A percentile compares a stretch with the other conserved stretches of the same genome.
Evolutionary conservation across 805 yeast species (phyloP).

Genomic region (Candida broadrunensis): DNA sequence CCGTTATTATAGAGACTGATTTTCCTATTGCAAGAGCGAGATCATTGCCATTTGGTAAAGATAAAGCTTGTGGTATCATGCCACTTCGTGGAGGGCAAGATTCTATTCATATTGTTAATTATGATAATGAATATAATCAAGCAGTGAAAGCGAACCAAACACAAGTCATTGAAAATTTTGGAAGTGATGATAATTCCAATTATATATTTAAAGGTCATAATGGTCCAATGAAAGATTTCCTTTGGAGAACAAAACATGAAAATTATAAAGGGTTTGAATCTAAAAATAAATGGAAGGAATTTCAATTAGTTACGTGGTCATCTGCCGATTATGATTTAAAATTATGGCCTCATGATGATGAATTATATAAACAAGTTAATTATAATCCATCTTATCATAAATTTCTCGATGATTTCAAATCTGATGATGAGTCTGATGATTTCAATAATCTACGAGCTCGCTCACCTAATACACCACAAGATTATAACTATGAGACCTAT

Average conservation of each 20-base stretch:
- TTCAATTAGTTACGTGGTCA: slow-evolving; percentile 92
- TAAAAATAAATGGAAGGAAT: slow-evolving; percentile 69
- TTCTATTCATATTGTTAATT: slow-evolving; percentile 54
- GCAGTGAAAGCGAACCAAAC: slow-evolving; percentile 24
- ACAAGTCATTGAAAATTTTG: slow-evolving; percentile 13
- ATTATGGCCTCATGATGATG: slow-evolving; percentile 65
- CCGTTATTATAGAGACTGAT: slow-evolving; percentile 60
- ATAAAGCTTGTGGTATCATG: slow-evolving; percentile 75
- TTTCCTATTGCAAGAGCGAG: slow-evolving; percentile 91
- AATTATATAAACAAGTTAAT: slow-evolving; percentile 32
- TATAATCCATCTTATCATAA: slow-evolving; percentile 27
- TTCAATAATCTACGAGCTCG: slow-evolving; percentile 3
- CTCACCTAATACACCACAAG: slow-evolving; percentile 3
- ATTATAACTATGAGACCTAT: slow-evolving; percentile 28
- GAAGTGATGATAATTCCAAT: slow-evolving; percentile 37
- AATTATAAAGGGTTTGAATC: slow-evolving; percentile 43
- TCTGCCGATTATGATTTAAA: slow-evolving; percentile 76
- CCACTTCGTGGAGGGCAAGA: slow-evolving; percentile 86
- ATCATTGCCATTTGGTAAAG: slow-evolving; percentile 80
- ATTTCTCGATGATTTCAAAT: slow-evolving; percentile 6
- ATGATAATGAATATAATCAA: slow-evolving; percentile 31
- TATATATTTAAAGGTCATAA: slow-evolving; percentile 75
- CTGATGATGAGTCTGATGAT: slow-evolving; percentile 3
- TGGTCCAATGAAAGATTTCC: slow-evolving; percentile 81
- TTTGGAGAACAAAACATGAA: slow-evolving; percentile 66